Evolutionary conservation across 192 early-diverging fungal species (phyloP).

Genomic region (Podochytrium sp.): DNA sequence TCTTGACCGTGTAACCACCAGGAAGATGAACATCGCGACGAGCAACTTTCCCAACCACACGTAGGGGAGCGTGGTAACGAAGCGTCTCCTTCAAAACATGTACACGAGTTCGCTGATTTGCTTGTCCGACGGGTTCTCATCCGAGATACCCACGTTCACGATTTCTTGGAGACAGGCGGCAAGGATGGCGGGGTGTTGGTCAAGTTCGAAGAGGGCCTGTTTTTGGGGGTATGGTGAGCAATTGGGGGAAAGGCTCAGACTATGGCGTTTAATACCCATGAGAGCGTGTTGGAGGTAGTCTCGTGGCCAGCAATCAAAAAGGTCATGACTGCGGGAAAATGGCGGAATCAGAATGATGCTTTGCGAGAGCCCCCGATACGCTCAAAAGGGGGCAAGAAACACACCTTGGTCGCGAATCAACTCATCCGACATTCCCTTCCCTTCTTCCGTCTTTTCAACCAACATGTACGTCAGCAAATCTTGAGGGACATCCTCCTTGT

Average conservation of each 20-base stretch:
- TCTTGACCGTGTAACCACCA: slow-evolving; percentile 43
- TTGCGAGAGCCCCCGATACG: too few relatives aligned
- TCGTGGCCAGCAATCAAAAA: slow-evolving; percentile 67
- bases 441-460: slow-evolving; percentile 45
- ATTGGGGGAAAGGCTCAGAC: too few relatives aligned
- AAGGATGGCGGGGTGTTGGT: slow-evolving; percentile 47
- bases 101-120: slow-evolving; percentile 48
- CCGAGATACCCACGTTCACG: slow-evolving; percentile 43
- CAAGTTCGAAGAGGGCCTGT: slow-evolving; percentile 51
- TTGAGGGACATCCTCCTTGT: slow-evolving; percentile 33
- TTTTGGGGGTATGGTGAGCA: too few relatives aligned
- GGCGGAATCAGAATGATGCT: too few relatives aligned
- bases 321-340: slow-evolving; percentile 54
- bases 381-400: too few relatives aligned
- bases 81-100: slow-evolving; percentile 63
- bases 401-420: slow-evolving; percentile 63
- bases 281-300: slow-evolving; percentile 58
- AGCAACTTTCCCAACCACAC: slow-evolving; percentile 42
- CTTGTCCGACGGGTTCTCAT: slow-evolving; percentile 15
- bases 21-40: slow-evolving; percentile 48
- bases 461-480: slow-evolving; percentile 65
- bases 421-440: slow-evolving; percentile 38
- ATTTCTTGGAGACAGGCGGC: slow-evolving; percentile 53
- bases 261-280: too few relatives aligned
- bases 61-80: slow-evolving; percentile 55